phyloP scores from a whole-genome alignment of 2,329 filamentous ascomycete species.

The Onygenales sp. region DNA sequence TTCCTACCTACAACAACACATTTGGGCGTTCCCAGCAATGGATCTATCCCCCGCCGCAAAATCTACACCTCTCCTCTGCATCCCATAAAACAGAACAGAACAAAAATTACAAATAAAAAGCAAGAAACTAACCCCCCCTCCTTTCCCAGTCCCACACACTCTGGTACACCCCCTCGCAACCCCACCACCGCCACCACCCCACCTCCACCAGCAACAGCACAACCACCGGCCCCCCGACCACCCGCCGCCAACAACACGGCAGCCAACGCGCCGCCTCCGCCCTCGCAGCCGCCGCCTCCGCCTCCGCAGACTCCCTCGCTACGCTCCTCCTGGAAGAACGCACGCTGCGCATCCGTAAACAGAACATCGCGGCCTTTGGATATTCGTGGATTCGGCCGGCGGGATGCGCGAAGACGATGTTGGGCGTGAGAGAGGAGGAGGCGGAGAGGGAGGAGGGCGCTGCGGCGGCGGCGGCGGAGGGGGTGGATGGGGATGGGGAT shows the following conservation, averaged over 20 bases:
- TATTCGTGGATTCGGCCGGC: conserved; percentile 84
- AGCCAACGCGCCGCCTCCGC: conserved; percentile 15
- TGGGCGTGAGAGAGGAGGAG: conserved; percentile 82
- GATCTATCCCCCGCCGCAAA: conserved; percentile 3
- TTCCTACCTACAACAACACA: too few species aligned
- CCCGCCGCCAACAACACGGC: conserved; percentile 14
- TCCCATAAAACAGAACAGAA: background rate
- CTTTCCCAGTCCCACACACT: conserved; percentile 55
- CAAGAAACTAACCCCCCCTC: conserved; percentile 13
- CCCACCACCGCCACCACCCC: conserved; percentile 17
- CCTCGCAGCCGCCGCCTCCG: conserved; percentile 36
- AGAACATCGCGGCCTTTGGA: conserved; percentile 78
- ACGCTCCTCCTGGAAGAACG: conserved; percentile 68
- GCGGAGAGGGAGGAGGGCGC: conserved; percentile 81
- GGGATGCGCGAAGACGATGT: conserved; percentile 77
- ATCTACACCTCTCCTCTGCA: background rate
- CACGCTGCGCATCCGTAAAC: conserved; percentile 63
- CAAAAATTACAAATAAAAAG: background rate
- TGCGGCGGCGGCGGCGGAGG: conserved; percentile 58
- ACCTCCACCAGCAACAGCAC: conserved; percentile 20
- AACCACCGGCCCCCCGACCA: conserved; percentile 18
- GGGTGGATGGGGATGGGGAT: conserved; percentile 45
- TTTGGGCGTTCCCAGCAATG: too few species aligned
- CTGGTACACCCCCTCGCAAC: conserved; percentile 60
- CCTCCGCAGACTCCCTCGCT: conserved; percentile 54